Evolutionary conservation across 129 eudicot species (phyloP), one percentile per base, ranked within the genome.

Genomic region (Flaveria linearis): DNA sequence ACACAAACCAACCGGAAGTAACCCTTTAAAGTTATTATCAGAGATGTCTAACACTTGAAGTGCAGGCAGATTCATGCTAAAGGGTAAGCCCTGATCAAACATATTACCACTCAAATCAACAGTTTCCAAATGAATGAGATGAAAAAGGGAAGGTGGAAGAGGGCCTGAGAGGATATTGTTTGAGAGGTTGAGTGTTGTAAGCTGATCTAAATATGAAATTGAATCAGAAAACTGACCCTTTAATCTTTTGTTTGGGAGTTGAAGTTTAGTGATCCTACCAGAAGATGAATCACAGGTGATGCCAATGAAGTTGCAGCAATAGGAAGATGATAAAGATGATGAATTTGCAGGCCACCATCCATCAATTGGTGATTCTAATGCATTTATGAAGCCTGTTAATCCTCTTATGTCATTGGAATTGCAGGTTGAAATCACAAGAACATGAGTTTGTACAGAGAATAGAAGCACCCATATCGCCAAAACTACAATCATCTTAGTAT

Each of bases 281-380:
- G 88, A 79, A 49, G 72, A 13, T 65, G 68, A 79, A 75, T 58
- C 26, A 72, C 93, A 90, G 42, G 85, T 84, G 72, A 90, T 39
- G 10, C 92, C 96, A 1, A 75, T 52, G 91, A 86, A 90, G 42
- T 75, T 62, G 58, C 96, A 87, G 79, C 92, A 90, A 77, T 69
- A 74, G n/a, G 50, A 39, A 3, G 68, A 79, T 36, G 41, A 36
- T 36, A 36, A 36, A 49, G 83, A 76, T 68, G 84, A 60, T 73
- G 84, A 60, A 61, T 56, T 71, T 28, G 72, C 22, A 16, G 63
- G 58, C 93, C 86, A 84, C 55, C 83, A 88, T 12, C 80, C 85
- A 26, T 75, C 75, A 68, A 83, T 28, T 0, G 36, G 53, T 68
- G 86, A 69, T 15, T 84, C 76, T 46, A 86, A 46, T 52, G 33